phyloP scores from a whole-genome alignment of 805 yeast genomes.

The Nakazawaea laoshanensis region DNA sequence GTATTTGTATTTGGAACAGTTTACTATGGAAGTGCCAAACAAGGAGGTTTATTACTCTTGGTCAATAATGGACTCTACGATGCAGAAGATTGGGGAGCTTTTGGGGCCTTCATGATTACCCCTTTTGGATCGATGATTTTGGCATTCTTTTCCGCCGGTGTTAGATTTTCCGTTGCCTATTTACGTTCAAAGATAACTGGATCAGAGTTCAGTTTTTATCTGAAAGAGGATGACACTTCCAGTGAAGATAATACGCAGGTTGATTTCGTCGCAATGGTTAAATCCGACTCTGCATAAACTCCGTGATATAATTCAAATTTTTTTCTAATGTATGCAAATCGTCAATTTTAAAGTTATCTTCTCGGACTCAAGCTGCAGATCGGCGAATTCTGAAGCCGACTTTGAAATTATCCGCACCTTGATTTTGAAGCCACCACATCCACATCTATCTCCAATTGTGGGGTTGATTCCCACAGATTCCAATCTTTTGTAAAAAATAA shows the following conservation, averaged over 20 bases:
- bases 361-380: too few species aligned
- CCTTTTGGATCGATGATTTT: conserved; percentile 71
- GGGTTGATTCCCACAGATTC: too few species aligned
- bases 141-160: conserved; percentile 41
- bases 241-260: too few species aligned
- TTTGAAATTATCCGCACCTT: too few species aligned
- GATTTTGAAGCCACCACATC: too few species aligned
- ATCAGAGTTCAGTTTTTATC: conserved; percentile 35
- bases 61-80: conserved; percentile 75
- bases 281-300: not conserved
- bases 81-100: conserved; percentile 82
- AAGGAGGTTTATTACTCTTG: conserved; percentile 70
- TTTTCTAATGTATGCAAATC: too few species aligned
- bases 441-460: too few species aligned
- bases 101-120: conserved; percentile 90
- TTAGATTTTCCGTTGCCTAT: conserved; percentile 32
- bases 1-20: conserved; percentile 81
- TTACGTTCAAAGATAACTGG: conserved; percentile 26
- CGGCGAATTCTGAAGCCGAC: too few species aligned
- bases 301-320: not conserved
- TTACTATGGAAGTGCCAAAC: conserved; percentile 62
- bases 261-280: too few species aligned
- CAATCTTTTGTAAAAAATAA: too few species aligned
- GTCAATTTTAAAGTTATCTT: too few species aligned
- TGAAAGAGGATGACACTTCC: too few species aligned